Evolutionary conservation across 345 rosid genomes (phyloP).

Genomic region (Capsella bursapastoris): DNA sequence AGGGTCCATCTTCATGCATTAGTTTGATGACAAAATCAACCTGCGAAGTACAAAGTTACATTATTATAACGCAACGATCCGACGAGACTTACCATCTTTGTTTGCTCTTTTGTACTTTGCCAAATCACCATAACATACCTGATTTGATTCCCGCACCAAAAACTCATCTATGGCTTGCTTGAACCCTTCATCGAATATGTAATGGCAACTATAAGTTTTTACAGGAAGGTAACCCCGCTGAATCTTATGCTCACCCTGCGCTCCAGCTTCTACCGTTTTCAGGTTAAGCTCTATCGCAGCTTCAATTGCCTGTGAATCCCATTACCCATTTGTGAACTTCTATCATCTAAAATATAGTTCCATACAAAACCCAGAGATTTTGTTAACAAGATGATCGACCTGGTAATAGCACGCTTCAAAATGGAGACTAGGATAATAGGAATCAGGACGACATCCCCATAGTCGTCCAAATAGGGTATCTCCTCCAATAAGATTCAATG

Average conservation of each 20-base stretch:
- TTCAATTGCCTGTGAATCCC: constrained; percentile 71
- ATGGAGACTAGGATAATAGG: constrained; percentile 86
- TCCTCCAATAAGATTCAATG: constrained; percentile 92
- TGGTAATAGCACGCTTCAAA: constrained; percentile 99
- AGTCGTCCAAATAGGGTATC: constrained; percentile 88
- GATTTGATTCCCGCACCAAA: constrained; percentile 70
- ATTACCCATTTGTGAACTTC: neutral
- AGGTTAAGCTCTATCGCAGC: constrained; percentile 86
- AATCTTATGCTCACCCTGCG: constrained; percentile 98
- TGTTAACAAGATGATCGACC: constrained; percentile 50
- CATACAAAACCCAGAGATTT: neutral
- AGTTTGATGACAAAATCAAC: constrained; percentile 72
- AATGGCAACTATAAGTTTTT: constrained; percentile 87
- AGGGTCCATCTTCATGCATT: constrained; percentile 76
- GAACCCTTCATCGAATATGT: constrained; percentile 70
- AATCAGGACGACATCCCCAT: constrained; percentile 87
- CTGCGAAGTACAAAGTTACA: constrained; percentile 48
- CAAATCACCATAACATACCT: constrained; percentile 51
- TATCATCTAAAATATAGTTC: neutral
- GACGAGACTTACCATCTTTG: neutral
- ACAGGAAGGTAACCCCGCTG: constrained; percentile 94
- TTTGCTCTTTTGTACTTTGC: neutral
- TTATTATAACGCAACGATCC: constrained; percentile 7
- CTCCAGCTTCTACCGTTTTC: constrained; percentile 92
- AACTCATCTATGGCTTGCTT: constrained; percentile 70